Base-by-base conservation (phyloP, 1,284 basidiomycete species). In the Malassezia nana region DNA sequence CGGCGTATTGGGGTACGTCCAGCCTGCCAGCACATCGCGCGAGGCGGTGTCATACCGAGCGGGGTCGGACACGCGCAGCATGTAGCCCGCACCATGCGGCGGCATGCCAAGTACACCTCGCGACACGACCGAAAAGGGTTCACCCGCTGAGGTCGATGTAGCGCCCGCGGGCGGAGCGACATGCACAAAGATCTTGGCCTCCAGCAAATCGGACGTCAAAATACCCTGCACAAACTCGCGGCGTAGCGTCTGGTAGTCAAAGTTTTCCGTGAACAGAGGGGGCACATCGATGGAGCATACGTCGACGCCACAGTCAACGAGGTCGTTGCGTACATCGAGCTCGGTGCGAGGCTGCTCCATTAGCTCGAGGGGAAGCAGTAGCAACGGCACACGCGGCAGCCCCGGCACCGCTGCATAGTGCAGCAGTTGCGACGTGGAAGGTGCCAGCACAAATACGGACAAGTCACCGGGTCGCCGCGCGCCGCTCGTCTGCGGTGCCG, bases 251-350 rank as follows among this genome's bases (percentile, higher is more conserved):
- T 85, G 84, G 72, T 94, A 98, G 76, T 98, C 94, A 74, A 99
- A 99, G 76, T 98, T 98, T 76, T 98, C 94, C 66, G 94, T 91
- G 77, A 96, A 98, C 4, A 96, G 77, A 0, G 91, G 92, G 0
- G 90, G 90, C 18, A 86, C 86, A 78, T 89, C 87, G 25, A 86
- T 84, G n/a, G 88, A 88, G 64, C 71, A 74, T 26, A 74, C 60
- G 51, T 74, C 67, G 45, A 74, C 65, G 31, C 82, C 82, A 69
- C 87, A 89, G 71, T 90, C 88, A 53, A 90, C 83, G 41, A 90
- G 78, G 74, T 90, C 88, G 69, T 87, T 85, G 47, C 87, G 81
- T 57, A 90, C 81, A 63, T 89, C 86, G 12, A 90, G 76, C 60
- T 89, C 85, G 4, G 63, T 60, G 13, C 61, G 55, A 2, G 41